These are phyloP conservation scores for Sporothrix luriei DNA, from an alignment of 2,329 filamentous ascomycete species.

Conservation along the genomic window DNA sequence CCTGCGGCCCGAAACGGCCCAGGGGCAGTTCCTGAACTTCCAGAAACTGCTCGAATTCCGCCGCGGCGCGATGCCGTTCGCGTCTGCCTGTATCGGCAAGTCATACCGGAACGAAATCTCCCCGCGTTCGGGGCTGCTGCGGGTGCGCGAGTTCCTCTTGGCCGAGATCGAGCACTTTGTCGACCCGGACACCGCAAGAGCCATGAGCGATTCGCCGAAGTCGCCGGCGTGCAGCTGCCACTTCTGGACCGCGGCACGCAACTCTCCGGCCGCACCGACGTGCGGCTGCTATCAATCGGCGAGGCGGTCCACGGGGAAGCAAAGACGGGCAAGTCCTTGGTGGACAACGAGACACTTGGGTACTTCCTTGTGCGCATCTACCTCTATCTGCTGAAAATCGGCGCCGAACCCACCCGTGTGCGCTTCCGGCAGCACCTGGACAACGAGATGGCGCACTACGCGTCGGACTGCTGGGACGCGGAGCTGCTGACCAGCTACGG, in stretches of 20 bases:
- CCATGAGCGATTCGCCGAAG: constrained; percentile 82
- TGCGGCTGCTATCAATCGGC: constrained; percentile 74
- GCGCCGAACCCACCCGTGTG: constrained; percentile 82
- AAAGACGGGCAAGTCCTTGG: constrained; percentile 47
- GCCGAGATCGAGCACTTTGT: constrained; percentile 99
- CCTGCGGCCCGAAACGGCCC: constrained; percentile 90
- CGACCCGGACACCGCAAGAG: constrained; percentile 92
- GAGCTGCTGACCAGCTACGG: constrained; percentile 89
- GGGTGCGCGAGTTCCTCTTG: constrained; percentile 97
- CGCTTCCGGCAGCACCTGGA: constrained; percentile 97
- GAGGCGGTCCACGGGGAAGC: constrained; percentile 71
- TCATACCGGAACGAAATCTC: constrained; percentile 99
- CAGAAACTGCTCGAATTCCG: constrained; percentile 92
- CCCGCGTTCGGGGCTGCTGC: constrained; percentile 82
- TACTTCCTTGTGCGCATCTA: constrained; percentile 96
- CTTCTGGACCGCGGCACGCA: constrained; percentile 85
- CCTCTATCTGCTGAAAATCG: constrained; percentile 84
- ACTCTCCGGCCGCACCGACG: constrained; percentile 78
- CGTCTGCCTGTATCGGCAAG: constrained; percentile 94
- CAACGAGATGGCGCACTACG: constrained; percentile 81
- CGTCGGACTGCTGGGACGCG: constrained; percentile 96
- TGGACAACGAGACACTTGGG: constrained; percentile 96
- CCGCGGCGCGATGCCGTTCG: constrained; percentile 92
- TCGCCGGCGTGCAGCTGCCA: constrained; percentile 78
- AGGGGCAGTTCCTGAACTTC: constrained; percentile 98